These are phyloP conservation scores for Metarhizium brunneum DNA, from an alignment of 2,329 filamentous ascomycete species.

Conservation along the genomic window DNA sequence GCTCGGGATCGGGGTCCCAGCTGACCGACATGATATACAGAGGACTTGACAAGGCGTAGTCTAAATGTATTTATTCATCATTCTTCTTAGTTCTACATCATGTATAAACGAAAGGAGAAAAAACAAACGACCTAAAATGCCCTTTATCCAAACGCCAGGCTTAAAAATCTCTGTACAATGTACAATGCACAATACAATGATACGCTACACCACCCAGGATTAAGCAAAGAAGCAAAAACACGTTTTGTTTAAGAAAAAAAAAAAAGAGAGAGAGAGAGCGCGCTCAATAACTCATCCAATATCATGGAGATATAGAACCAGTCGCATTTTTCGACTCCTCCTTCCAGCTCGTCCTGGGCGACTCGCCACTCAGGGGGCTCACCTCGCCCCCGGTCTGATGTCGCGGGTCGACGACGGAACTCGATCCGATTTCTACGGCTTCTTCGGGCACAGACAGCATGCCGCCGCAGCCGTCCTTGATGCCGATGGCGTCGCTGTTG, in stretches of 20 bases:
- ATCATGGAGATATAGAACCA: not conserved
- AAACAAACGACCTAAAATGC: not conserved
- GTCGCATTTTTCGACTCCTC: not conserved
- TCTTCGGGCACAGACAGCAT: constrained; percentile 4
- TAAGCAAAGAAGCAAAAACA: not conserved
- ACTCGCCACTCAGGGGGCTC: constrained; percentile 2
- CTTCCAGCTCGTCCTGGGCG: not conserved
- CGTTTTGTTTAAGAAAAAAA: not conserved
- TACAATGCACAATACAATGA: not conserved
- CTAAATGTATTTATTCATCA: no score
- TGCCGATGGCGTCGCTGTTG: not conserved
- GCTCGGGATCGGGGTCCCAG: no score
- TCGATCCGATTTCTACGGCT: constrained; percentile 5
- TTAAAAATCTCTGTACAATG: not conserved
- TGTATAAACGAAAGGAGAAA: not conserved
- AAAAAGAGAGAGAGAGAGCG: not conserved
- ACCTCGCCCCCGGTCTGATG: not conserved
- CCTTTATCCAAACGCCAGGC: not conserved
- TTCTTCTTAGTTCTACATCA: not conserved
- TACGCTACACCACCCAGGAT: not conserved
- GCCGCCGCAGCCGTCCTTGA: not conserved
- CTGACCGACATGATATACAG: no score
- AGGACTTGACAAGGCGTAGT: no score
- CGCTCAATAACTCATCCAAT: not conserved
- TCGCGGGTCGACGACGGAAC: constrained; percentile 1